Evolutionary conservation across 768 basidiomycete genomes (phyloP).

Genomic region (button mushroom (Agaricus bisporus)): DNA sequence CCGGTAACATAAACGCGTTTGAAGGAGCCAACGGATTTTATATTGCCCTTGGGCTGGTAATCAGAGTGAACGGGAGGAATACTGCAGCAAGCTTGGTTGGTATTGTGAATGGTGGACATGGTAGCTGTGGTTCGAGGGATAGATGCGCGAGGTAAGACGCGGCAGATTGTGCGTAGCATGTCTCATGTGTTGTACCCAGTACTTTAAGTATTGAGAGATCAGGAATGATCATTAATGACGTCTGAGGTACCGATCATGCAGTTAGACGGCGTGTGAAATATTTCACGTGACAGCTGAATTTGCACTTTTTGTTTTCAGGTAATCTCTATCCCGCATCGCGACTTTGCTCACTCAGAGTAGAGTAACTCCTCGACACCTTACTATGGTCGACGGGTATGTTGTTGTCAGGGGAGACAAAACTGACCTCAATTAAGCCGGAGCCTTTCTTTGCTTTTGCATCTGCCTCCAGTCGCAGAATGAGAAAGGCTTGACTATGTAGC

Average conservation of each 20-base stretch:
- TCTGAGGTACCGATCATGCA: background rate
- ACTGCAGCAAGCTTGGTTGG: conserved; percentile 43
- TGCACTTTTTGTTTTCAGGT: background rate
- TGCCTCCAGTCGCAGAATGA: conserved; percentile 36
- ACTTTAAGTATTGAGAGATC: background rate
- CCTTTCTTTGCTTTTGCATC: conserved; percentile 37
- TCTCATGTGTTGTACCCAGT: background rate
- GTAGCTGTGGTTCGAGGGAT: conserved; percentile 15
- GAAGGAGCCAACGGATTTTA: conserved; percentile 42
- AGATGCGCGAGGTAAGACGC: conserved; percentile 25
- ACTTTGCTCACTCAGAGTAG: conserved; percentile 10
- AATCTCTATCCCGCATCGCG: conserved; percentile 6
- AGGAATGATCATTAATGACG: no score
- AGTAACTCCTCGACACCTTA: conserved; percentile 49
- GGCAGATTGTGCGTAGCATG: conserved; percentile 31
- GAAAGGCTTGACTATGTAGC: conserved; percentile 72
- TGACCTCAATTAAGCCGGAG: conserved; percentile 83
- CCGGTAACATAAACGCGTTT: conserved; percentile 48
- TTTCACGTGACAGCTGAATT: background rate
- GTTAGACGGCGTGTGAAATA: conserved; percentile 9
- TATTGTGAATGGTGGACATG: conserved; percentile 35
- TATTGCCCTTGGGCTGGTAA: conserved; percentile 46
- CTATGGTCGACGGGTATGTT: conserved; percentile 47
- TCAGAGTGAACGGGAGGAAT: conserved; percentile 49
- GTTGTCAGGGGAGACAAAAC: conserved; percentile 36